Base-by-base conservation (phyloP, 805 yeast genomes). In the Priceomyces haplophilus region DNA sequence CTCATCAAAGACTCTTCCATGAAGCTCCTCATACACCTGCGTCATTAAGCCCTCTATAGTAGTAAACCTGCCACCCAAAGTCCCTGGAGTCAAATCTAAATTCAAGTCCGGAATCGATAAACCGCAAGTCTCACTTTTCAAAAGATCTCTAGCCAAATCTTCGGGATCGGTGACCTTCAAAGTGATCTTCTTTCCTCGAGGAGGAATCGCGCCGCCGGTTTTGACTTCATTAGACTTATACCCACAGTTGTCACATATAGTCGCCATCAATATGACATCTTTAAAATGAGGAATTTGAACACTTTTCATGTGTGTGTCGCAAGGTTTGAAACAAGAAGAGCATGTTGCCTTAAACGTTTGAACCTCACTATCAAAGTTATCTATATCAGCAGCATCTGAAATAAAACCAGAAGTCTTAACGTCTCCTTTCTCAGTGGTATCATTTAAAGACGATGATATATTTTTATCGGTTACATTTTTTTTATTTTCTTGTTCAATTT, bases 271-370 rank as follows among this genome's bases (percentile, higher is more conserved):
- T 46, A 93, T 85, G 32, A 93, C 99, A 52, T 93, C 98, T 68
- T 91, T 90, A 78, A 93, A 93, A 67, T 93, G 98, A 16, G 99
- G 99, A 52, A 93, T 93, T 62, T 88, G 83, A 17, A 93, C 96
- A 30, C 89, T 79, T 70, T 93, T 93, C 99, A 93, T 93, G 61
- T 90, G 95, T 2, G 99, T 93, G 43, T 81, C 87, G 64, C 96
- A 86, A 10, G 82, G 80, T 44, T 77, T 78, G 52, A 75, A 78
- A 65, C 99, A 93, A 15, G 93, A 78, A 7, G 98, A 91, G 65
- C 99, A 93, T 7, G 96, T 79, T 3, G 97, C 96, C 34, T 76
- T 75, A 72, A 93, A 93, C 7, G 91, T 83, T 65, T 93, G 98
- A 17, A 93, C 96, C 64, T 93, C 99, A 53, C 86, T 88, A 42